Evolutionary conservation across 495 filamentous ascomycete species (phyloP).

Genomic region (Trichoderma virens): DNA sequence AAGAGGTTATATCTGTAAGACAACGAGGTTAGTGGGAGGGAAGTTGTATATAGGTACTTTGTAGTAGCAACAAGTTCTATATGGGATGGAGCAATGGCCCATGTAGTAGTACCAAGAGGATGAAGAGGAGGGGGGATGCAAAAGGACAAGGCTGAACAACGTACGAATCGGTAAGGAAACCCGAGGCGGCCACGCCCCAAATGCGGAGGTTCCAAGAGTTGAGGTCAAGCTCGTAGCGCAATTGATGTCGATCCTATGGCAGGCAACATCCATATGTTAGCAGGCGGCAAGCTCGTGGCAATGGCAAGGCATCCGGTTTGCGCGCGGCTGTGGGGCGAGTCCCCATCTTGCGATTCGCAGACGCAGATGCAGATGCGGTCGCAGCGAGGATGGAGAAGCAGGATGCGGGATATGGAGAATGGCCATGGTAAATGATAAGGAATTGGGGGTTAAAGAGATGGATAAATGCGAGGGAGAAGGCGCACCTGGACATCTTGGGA

Average conservation of each 20-base stretch:
- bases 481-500: constrained; percentile 6
- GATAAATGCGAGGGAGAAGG: not conserved
- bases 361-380: constrained; percentile 2
- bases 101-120: constrained; percentile 14
- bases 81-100: not conserved
- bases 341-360: not conserved
- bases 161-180: constrained; percentile 63
- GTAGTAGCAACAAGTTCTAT: too few relatives aligned
- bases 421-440: not conserved
- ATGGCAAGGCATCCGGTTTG: not conserved
- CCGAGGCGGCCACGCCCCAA: constrained; percentile 53
- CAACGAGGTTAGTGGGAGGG: not conserved
- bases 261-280: not conserved
- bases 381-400: constrained; percentile 1
- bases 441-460: not conserved
- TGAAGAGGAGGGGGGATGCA: constrained; percentile 18
- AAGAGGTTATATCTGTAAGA: constrained; percentile 45
- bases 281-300: not conserved
- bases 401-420: not conserved
- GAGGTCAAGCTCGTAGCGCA: constrained; percentile 30
- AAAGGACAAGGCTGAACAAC: constrained; percentile 17
- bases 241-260: constrained; percentile 25
- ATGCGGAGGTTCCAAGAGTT: constrained; percentile 34
- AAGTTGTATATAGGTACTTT: not conserved
- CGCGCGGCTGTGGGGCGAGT: not conserved